A percentile compares a stretch with the other conserved stretches of the same genome.
Evolutionary conservation across 768 basidiomycete genomes (phyloP).

Genomic region (Amanita exitialis): DNA sequence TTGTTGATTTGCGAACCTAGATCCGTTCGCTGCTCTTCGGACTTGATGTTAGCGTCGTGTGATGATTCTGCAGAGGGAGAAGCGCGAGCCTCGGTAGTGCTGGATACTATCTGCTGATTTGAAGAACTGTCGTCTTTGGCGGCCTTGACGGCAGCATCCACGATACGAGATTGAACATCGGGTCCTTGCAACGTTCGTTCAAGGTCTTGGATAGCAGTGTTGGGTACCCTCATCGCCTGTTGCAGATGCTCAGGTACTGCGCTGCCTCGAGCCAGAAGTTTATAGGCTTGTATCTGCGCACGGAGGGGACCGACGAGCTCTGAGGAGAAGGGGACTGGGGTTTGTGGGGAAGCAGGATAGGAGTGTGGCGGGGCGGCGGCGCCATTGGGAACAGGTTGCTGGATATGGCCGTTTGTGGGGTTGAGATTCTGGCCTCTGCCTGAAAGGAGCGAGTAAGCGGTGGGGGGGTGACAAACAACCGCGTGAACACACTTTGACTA

Average conservation of each 20-base stretch:
- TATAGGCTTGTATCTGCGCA: conserved; percentile 78
- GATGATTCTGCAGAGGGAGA: background rate
- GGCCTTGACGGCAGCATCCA: conserved; percentile 68
- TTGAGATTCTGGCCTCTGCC: conserved; percentile 23
- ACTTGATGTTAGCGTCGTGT: conserved; percentile 24
- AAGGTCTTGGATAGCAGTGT: conserved; percentile 48
- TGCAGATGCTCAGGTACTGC: conserved; percentile 64
- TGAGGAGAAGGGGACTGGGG: conserved; percentile 69
- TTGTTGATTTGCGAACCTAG: conserved; percentile 26
- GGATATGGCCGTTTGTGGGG: conserved; percentile 39
- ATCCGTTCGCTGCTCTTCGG: conserved; percentile 35
- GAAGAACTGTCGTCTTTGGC: conserved; percentile 41
- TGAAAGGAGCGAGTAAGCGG: conserved; percentile 11
- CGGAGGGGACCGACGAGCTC: conserved; percentile 72
- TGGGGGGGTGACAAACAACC: conserved; percentile 1
- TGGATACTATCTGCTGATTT: conserved; percentile 7
- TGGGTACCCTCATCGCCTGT: conserved; percentile 58
- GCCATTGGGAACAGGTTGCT: conserved; percentile 29
- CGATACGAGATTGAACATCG: conserved; percentile 52
- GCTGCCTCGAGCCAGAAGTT: conserved; percentile 52
- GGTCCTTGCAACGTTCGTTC: conserved; percentile 54
- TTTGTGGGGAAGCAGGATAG: conserved; percentile 46
- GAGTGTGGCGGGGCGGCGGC: conserved; percentile 33
- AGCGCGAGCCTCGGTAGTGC: background rate
- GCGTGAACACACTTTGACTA: conserved; percentile 23